Conservation (phyloP, 2,329 filamentous ascomycete species). For the Fusarium citri region DNA sequence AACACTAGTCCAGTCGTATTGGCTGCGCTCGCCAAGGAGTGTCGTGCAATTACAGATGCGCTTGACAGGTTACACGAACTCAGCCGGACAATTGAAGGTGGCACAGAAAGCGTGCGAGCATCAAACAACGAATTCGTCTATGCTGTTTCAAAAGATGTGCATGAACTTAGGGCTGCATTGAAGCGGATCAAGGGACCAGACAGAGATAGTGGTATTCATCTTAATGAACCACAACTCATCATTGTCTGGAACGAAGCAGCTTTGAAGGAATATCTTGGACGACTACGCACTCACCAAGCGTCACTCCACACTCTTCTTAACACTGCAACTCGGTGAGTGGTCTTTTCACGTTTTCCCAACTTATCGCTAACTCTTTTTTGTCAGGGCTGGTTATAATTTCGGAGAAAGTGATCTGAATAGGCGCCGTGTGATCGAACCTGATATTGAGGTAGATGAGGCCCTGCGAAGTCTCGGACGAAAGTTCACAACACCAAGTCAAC, state of each 20-base stretch:
- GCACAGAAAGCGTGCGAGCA: constrained; percentile 35
- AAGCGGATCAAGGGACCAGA: constrained; percentile 45
- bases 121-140: constrained; percentile 45
- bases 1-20: constrained; percentile 46
- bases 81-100: constrained; percentile 36
- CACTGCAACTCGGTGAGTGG: constrained; percentile 41
- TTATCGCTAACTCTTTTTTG: constrained; percentile 18
- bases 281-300: constrained; percentile 45
- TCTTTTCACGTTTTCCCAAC: not conserved
- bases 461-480: constrained; percentile 42
- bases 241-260: constrained; percentile 46
- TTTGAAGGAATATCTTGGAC: constrained; percentile 39
- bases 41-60: constrained; percentile 44
- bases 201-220: constrained; percentile 45
- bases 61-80: constrained; percentile 45
- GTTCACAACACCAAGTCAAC: constrained; percentile 42
- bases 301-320: constrained; percentile 46
- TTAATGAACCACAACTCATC: constrained; percentile 44
- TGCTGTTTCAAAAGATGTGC: constrained; percentile 45
- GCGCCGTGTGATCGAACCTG: constrained; percentile 46
- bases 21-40: constrained; percentile 44
- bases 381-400: constrained; percentile 38
- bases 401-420: constrained; percentile 37
- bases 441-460: constrained; percentile 43
- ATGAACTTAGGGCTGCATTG: constrained; percentile 42